Evolutionary conservation across 257 asterid species (phyloP), one percentile per base, ranked within the genome.

Genomic region (Salvia miltiorrhiza): DNA sequence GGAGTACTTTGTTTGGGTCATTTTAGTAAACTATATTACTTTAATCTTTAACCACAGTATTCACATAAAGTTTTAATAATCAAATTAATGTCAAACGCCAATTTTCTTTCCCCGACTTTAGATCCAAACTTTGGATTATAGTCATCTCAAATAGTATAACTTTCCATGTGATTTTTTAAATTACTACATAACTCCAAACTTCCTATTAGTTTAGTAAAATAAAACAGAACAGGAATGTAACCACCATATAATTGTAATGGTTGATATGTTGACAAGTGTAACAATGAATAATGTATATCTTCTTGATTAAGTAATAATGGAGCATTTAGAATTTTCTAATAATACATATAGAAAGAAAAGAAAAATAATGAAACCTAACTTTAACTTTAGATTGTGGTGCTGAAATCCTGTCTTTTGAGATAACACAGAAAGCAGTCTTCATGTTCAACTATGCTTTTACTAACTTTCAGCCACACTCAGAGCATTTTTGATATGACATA

Each of bases 361-460:
- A 55, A 20, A 28, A 40, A 41, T 12, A 40, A 67, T 30, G 45
- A 50, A 2, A 65, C 16, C 58, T 47, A 40, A 58, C 73, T 65
- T 70, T 71, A 40, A 69, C 76, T 72, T 75, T 32, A n/a, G 44
- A 52, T 64, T 67, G 63, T 57, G 77, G 77, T 57, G 48, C 43
- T 49, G 57, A 74, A 74, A 76, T 61, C 60, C 48, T 35, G 45
- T 65, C 76, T 81, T 78, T 69, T 76, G 63, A 72, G 53, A 72
- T 49, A 7, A 3, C 64, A 69, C 60, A 61, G 67, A 76, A 77
- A 53, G 74, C 73, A 64, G 54, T 24, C 23, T 47, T 67, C 33
- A 70, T 71, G 49, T 74, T 81, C 69, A 77, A 57, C 65, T 37
- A 60, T 65, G 75, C 75, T 65, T 82, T 79, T 49, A 47, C 48